These are phyloP conservation scores for Claviceps capensis DNA, from an alignment of 2,329 filamentous ascomycete genomes.

Conservation along the genomic window DNA sequence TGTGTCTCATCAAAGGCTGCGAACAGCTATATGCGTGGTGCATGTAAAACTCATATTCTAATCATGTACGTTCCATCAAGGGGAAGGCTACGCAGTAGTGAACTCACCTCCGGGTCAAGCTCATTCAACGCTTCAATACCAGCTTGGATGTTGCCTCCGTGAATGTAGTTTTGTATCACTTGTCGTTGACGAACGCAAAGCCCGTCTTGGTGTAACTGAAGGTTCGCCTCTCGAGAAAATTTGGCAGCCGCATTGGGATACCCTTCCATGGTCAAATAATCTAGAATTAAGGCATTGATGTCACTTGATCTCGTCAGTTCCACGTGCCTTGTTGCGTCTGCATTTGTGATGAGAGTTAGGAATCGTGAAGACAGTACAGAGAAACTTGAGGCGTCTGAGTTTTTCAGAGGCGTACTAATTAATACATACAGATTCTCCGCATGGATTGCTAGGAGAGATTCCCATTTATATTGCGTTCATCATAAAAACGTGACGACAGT, in stretches of 20 bases:
- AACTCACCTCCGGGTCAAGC: slow-evolving; percentile 73
- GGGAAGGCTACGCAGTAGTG: neutral
- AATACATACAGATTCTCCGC: slow-evolving; percentile 65
- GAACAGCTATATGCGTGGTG: slow-evolving; percentile 93
- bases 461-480: slow-evolving; percentile 96
- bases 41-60: slow-evolving; percentile 87
- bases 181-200: slow-evolving; percentile 65
- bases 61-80: slow-evolving; percentile 50
- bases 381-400: neutral
- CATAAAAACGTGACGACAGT: slow-evolving; percentile 25
- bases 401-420: slow-evolving; percentile 10
- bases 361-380: too few relatives aligned
- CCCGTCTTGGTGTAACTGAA: slow-evolving; percentile 58
- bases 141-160: slow-evolving; percentile 69
- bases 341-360: neutral
- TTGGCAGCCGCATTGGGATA: slow-evolving; percentile 86
- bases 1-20: slow-evolving; percentile 82
- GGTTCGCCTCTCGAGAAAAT: slow-evolving; percentile 87
- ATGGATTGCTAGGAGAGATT: slow-evolving; percentile 98
- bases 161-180: slow-evolving; percentile 72
- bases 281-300: slow-evolving; percentile 88
- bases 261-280: slow-evolving; percentile 92
- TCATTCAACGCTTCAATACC: slow-evolving; percentile 85
- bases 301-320: slow-evolving; percentile 46
- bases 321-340: neutral